These are phyloP conservation scores for Euryodendron excelsum DNA, from an alignment of 148 eudicot genomes.

Conservation along the genomic window DNA sequence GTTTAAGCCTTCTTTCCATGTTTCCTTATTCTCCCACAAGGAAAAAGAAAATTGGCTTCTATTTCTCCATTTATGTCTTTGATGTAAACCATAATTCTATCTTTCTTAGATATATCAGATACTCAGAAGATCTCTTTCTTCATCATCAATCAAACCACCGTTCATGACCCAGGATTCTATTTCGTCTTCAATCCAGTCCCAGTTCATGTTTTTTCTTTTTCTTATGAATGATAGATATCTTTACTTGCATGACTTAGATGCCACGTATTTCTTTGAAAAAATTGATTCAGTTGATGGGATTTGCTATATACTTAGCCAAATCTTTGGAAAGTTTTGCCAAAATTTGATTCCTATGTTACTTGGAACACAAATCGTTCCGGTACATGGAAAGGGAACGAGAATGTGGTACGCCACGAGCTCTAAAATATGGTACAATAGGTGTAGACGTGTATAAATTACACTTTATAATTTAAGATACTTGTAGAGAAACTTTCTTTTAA, in stretches of 20 bases:
- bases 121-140: neutral
- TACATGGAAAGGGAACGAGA: too few species aligned
- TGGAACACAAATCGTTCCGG: too few species aligned
- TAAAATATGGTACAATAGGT: too few species aligned
- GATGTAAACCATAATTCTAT: neutral
- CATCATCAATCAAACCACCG: neutral
- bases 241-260: neutral
- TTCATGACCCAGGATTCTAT: neutral
- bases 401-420: too few species aligned
- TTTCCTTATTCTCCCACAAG: too few species aligned
- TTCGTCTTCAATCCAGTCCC: neutral
- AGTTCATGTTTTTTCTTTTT: neutral
- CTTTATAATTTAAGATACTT: too few species aligned
- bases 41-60: neutral
- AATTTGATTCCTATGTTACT: too few species aligned
- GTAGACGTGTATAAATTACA: too few species aligned
- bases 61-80: neutral
- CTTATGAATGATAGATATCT: neutral
- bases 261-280: neutral
- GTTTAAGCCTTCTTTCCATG: neutral
- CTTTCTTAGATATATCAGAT: neutral
- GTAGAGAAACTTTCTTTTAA: too few species aligned
- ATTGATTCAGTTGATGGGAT: neutral
- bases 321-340: too few species aligned
- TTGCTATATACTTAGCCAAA: neutral